These are phyloP conservation scores for Penicillium sp. DNA, from an alignment of 2,329 filamentous ascomycete species.

Conservation along the genomic window DNA sequence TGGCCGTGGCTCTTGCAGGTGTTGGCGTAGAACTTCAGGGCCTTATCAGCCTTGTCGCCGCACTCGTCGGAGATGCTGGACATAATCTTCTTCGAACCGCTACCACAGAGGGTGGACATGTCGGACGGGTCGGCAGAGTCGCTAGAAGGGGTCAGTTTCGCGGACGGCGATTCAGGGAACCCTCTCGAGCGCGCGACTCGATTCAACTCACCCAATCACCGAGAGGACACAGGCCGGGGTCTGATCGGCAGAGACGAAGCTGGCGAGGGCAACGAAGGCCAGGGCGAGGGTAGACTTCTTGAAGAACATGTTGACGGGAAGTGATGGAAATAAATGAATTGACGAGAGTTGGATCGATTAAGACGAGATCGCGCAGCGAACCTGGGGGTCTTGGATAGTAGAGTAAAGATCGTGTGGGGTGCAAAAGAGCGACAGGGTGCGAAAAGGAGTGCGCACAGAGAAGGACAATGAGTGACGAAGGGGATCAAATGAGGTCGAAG, in stretches of 20 bases:
- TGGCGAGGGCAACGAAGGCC: slow-evolving; percentile 50
- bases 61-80: slow-evolving; percentile 42
- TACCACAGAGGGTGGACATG: slow-evolving; percentile 44
- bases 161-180: not conserved
- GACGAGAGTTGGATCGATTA: slow-evolving; percentile 8
- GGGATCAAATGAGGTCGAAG: slow-evolving; percentile 9
- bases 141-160: slow-evolving; percentile 24
- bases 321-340: slow-evolving; percentile 8
- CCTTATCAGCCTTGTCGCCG: slow-evolving; percentile 34
- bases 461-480: slow-evolving; percentile 30
- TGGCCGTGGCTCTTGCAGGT: slow-evolving; percentile 46
- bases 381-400: slow-evolving; percentile 8
- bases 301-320: slow-evolving; percentile 47
- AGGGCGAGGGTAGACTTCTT: slow-evolving; percentile 48
- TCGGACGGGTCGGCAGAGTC: slow-evolving; percentile 42
- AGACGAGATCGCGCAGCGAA: slow-evolving; percentile 26
- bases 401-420: slow-evolving; percentile 21
- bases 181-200: not conserved
- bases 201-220: slow-evolving; percentile 52
- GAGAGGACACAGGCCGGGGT: slow-evolving; percentile 57
- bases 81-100: slow-evolving; percentile 40
- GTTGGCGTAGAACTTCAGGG: slow-evolving; percentile 44
- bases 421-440: slow-evolving; percentile 28
- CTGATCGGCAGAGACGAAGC: slow-evolving; percentile 46
- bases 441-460: slow-evolving; percentile 13